These are phyloP conservation scores for Heterobasidion occidentale DNA, from an alignment of 1,284 basidiomycete species.

Conservation along the genomic window DNA sequence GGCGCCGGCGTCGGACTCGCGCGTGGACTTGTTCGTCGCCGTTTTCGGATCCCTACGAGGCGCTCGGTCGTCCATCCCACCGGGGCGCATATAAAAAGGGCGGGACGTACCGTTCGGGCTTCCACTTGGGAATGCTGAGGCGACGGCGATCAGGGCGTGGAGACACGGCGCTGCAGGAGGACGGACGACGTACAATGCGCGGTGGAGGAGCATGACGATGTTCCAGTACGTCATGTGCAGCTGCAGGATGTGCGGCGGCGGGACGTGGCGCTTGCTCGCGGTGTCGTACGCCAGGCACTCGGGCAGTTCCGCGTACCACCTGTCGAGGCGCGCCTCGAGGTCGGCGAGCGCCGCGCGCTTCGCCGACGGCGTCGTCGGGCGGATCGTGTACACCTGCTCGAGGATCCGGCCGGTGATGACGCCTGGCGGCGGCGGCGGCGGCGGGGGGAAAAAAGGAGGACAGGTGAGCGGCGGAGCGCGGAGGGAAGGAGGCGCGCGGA, in stretches of 20 bases:
- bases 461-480: neutral
- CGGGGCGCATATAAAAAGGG: neutral
- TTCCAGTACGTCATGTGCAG: slow-evolving; percentile 78
- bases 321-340: slow-evolving; percentile 64
- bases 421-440: slow-evolving; percentile 25
- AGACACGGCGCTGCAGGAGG: neutral
- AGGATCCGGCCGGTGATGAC: slow-evolving; percentile 62
- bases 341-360: slow-evolving; percentile 37
- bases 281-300: slow-evolving; percentile 55
- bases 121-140: slow-evolving; percentile 59
- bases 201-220: slow-evolving; percentile 67
- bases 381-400: slow-evolving; percentile 68
- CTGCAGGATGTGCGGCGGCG: slow-evolving; percentile 60
- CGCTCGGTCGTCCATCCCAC: neutral
- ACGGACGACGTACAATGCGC: slow-evolving; percentile 62
- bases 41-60: neutral
- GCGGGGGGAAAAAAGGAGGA: neutral
- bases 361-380: slow-evolving; percentile 35
- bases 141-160: neutral
- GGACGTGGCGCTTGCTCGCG: slow-evolving; percentile 38
- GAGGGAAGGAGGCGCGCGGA: neutral
- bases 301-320: slow-evolving; percentile 71
- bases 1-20: slow-evolving; percentile 22
- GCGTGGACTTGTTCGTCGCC: slow-evolving; percentile 4
- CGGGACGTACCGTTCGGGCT: slow-evolving; percentile 31